Percentiles rank a stretch among this genome's conserved stretches.
These are phyloP conservation scores for Bifiguratus adelaidae DNA, from an alignment of 192 early-diverging fungal species.

Conservation along the genomic window DNA sequence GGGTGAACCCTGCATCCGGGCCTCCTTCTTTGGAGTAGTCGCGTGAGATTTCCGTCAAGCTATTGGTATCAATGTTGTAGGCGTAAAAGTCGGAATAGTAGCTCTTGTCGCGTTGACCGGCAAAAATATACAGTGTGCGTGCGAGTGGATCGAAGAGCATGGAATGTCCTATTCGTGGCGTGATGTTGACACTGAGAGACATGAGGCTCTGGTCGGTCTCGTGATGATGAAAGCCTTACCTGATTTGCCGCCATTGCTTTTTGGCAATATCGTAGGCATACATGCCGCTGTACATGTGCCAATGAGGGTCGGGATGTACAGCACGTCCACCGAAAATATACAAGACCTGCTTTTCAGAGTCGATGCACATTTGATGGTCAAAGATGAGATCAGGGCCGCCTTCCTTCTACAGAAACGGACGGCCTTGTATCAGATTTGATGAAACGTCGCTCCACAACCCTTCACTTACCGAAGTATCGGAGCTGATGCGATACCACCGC, in stretches of 20 bases:
- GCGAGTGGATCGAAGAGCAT: conserved; percentile 72
- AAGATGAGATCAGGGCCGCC: conserved; percentile 84
- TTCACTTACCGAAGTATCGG: conserved; percentile 61
- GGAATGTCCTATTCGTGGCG: conserved; percentile 81
- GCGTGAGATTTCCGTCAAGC: conserved; percentile 64
- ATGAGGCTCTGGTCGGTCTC: too few species aligned
- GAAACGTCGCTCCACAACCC: background rate
- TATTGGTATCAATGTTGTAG: conserved; percentile 73
- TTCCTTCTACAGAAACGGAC: conserved; percentile 35
- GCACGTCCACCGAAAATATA: conserved; percentile 91
- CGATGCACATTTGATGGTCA: conserved; percentile 91
- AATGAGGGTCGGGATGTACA: conserved; percentile 48
- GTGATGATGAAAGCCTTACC: conserved; percentile 45
- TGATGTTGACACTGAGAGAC: conserved; percentile 29
- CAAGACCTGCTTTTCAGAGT: conserved; percentile 49
- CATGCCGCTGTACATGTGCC: conserved; percentile 76
- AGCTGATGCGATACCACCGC: conserved; percentile 65
- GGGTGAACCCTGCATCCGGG: conserved; percentile 74
- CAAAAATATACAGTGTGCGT: conserved; percentile 78
- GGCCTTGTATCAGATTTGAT: background rate
- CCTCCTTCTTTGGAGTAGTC: conserved; percentile 67
- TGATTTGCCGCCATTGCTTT: conserved; percentile 65
- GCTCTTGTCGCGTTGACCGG: conserved; percentile 79
- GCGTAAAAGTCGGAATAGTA: conserved; percentile 73
- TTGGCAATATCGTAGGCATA: conserved; percentile 66